A percentile compares a stretch with the other conserved stretches of the same genome.
Conservation (phyloP, 2,329 filamentous ascomycete genomes). For the Aspergillus jensenii region DNA sequence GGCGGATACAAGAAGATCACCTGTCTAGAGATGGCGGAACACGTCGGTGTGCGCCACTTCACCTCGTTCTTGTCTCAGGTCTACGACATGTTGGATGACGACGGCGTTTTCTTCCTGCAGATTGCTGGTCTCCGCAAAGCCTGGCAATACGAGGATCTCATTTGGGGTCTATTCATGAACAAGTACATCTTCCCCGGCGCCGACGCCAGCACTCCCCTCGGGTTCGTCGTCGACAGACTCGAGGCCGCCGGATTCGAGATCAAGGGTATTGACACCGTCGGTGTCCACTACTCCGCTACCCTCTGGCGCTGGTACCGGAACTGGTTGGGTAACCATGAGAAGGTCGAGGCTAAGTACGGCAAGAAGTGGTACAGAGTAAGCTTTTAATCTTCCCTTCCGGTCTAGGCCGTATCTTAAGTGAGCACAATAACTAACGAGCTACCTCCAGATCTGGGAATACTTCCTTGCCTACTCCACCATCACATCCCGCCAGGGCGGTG, state of each 20-base stretch:
- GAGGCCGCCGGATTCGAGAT: conserved; percentile 88
- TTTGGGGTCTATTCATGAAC: conserved; percentile 99
- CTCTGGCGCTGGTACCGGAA: conserved; percentile 99
- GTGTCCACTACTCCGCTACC: conserved; percentile 95
- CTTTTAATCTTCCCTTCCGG: conserved; percentile 19
- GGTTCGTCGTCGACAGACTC: conserved; percentile 79
- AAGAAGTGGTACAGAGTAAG: conserved; percentile 90
- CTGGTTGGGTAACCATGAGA: conserved; percentile 92
- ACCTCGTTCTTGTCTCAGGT: conserved; percentile 78
- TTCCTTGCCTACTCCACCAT: conserved; percentile 87
- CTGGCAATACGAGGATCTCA: conserved; percentile 97
- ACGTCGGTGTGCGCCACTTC: conserved; percentile 93
- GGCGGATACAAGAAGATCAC: conserved; percentile 92
- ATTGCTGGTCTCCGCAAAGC: conserved; percentile 89
- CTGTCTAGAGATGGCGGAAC: conserved; percentile 97
- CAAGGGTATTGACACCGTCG: conserved; percentile 88
- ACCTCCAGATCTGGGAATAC: conserved; percentile 73
- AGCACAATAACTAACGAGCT: neutral
- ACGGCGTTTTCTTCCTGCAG: conserved; percentile 94
- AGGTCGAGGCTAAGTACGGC: conserved; percentile 93
- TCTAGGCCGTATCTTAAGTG: neutral
- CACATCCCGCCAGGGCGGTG: conserved; percentile 76
- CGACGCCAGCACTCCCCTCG: conserved; percentile 89
- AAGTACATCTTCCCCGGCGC: conserved; percentile 98
- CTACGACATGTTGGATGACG: conserved; percentile 93